Evolutionary conservation across 768 basidiomycete genomes (phyloP).

Genomic region (Mycena haematopus): DNA sequence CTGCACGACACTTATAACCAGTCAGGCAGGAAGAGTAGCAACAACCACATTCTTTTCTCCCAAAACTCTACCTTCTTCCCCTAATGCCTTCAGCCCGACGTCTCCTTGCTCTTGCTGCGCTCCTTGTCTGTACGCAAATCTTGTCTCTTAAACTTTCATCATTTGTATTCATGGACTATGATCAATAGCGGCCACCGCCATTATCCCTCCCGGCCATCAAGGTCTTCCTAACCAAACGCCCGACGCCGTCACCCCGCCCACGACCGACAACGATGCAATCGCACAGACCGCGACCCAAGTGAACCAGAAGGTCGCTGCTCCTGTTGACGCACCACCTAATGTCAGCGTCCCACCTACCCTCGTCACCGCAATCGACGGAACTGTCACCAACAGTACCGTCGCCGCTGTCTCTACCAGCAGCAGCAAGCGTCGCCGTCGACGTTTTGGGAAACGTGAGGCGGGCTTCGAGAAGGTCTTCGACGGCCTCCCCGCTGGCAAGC

Average conservation of each 20-base stretch:
- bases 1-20: background rate
- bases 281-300: conserved; percentile 15
- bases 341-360: conserved; percentile 32
- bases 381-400: conserved; percentile 36
- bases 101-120: conserved; percentile 12
- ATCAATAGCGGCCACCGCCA: conserved; percentile 28
- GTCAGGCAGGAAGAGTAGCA: background rate
- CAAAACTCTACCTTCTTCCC: background rate
- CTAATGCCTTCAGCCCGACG: conserved; percentile 11
- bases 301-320: conserved; percentile 16
- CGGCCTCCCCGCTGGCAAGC: conserved; percentile 42
- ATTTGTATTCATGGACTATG: background rate
- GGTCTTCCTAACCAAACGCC: conserved; percentile 28
- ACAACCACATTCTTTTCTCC: background rate
- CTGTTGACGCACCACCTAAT: conserved; percentile 17
- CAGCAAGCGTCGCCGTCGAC: conserved; percentile 19
- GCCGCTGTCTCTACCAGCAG: conserved; percentile 26
- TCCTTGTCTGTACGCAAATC: conserved; percentile 4
- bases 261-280: conserved; percentile 22
- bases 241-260: conserved; percentile 28
- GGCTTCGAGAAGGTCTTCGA: conserved; percentile 40
- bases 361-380: conserved; percentile 53
- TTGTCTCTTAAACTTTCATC: background rate
- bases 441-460: conserved; percentile 30
- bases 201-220: conserved; percentile 35